Evolutionary conservation across 495 filamentous ascomycete species (phyloP).

Genomic region (Terfezia claveryi): DNA sequence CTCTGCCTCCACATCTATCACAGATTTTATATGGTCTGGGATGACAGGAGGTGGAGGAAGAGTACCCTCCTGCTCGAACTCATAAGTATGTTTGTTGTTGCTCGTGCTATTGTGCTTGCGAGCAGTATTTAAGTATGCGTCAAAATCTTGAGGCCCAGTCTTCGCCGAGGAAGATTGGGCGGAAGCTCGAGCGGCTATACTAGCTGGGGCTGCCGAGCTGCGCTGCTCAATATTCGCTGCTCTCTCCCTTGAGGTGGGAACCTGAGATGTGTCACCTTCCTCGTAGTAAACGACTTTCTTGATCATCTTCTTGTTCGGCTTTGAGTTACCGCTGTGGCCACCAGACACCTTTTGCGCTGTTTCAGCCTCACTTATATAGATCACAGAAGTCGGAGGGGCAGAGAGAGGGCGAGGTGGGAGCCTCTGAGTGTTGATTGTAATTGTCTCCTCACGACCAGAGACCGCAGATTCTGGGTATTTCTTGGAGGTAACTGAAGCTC

Average conservation of each 20-base stretch:
- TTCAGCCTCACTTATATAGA: background rate
- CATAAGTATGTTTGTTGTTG: background rate
- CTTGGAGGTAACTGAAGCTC: background rate
- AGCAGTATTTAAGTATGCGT: background rate
- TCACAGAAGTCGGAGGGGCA: background rate
- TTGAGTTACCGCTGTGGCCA: background rate
- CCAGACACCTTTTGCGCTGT: background rate
- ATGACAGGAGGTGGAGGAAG: background rate
- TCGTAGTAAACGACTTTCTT: conserved; percentile 17
- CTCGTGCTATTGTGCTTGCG: background rate
- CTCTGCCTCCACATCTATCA: conserved; percentile 9
- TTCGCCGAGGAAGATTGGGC: background rate
- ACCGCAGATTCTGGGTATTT: background rate
- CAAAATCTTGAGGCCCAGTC: background rate
- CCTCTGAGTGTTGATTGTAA: background rate
- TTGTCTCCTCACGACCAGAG: background rate
- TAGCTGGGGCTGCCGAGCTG: background rate
- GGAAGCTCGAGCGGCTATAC: background rate
- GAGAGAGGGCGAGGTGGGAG: background rate
- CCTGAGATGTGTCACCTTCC: conserved; percentile 11
- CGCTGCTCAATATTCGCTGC: background rate
- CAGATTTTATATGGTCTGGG: conserved; percentile 4
- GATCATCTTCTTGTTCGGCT: conserved; percentile 9
- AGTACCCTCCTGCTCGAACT: background rate
- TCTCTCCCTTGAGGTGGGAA: background rate